Percentiles rank a stretch among this genome's conserved stretches.
Evolutionary conservation across 164 flowering plant genomes (phyloP).

Genomic region (Taxillus chinensis): DNA sequence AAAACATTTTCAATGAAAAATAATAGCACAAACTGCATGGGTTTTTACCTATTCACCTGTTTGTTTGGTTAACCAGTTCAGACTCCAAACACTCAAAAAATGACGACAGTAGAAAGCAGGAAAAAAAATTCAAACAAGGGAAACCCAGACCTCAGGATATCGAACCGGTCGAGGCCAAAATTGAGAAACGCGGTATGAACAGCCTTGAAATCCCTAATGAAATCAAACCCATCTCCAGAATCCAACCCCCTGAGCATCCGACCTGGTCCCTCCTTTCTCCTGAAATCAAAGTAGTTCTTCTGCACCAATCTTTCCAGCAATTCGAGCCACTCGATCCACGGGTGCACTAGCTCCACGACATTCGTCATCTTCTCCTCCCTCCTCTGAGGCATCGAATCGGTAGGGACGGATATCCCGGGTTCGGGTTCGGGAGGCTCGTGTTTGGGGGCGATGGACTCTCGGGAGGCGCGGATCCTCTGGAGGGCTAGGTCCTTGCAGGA

Average conservation of each 20-base stretch:
- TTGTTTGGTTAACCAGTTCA: too few species aligned
- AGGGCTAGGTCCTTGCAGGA: conserved; percentile 65
- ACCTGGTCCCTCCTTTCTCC: conserved; percentile 60
- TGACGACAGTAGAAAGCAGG: too few species aligned
- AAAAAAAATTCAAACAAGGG: neutral
- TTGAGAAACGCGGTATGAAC: conserved; percentile 70
- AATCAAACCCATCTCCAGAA: conserved; percentile 45
- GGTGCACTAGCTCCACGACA: conserved; percentile 80
- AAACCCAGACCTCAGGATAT: conserved; percentile 58
- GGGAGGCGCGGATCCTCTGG: conserved; percentile 78
- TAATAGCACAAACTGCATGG: too few species aligned
- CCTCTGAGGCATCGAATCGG: neutral
- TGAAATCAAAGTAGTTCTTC: conserved; percentile 86
- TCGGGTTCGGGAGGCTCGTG: neutral
- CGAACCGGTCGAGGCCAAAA: conserved; percentile 87
- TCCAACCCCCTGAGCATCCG: conserved; percentile 26
- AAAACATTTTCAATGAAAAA: too few species aligned
- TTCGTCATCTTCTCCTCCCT: conserved; percentile 13
- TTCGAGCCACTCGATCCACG: conserved; percentile 95
- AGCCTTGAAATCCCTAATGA: conserved; percentile 57
- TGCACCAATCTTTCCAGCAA: conserved; percentile 80
- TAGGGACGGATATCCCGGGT: neutral
- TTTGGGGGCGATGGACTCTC: conserved; percentile 40
- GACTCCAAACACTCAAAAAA: too few species aligned
- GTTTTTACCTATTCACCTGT: too few species aligned